Base-by-base conservation (phyloP, 148 eudicot genomes). In the Fagopyrum tataricum region DNA sequence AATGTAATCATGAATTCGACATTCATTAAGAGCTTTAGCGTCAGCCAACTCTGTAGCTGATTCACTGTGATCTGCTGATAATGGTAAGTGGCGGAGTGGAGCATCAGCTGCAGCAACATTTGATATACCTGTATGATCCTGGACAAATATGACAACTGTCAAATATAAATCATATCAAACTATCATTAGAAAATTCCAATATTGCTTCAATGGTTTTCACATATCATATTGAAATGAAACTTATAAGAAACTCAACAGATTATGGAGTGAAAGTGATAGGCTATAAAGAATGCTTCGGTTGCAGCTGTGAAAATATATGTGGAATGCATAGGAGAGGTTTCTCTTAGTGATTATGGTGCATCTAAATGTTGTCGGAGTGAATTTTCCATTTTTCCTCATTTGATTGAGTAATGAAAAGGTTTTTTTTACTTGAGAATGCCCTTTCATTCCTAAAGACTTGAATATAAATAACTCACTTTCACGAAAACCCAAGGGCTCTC, bases 121-220 rank as follows among this genome's bases (percentile, higher is more conserved):
- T 58, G 97, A 94, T 79, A 94, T 91, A 78, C 98, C 98, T 76
- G 59, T 81, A 75, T 94, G 98, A 85, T 94, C 97, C 98, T 94
- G 81, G 76, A 79, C 43, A 67, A 72, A 46, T 69, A 11, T 6
- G 42, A 51, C 4, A 11, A 8, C 2, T 41, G 44, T 77, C 41
- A 46, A 49, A 37, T 40, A 72, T 67, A 71, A 2, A 31, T 7
- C 71, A 61, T 2, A 47, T 59, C 18, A 41, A 59, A 64, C 4
- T 4, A 64, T 64, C 7, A 64, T 5, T 9, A 64, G 43, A 26
- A 14, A 39, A 37, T 14, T 64, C 43, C 8, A 6, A 20, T 64
- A 64, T 64, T 37, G 41, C n/a, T 42, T 62, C 8, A 14, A 62
- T 39, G 43, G 69, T 14, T 64, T 62, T 64, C 69, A 37, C 69